Evolutionary conservation across 306 rosid genomes (phyloP), one percentile per base, ranked within the genome.

Genomic region (Lotus japonicus): DNA sequence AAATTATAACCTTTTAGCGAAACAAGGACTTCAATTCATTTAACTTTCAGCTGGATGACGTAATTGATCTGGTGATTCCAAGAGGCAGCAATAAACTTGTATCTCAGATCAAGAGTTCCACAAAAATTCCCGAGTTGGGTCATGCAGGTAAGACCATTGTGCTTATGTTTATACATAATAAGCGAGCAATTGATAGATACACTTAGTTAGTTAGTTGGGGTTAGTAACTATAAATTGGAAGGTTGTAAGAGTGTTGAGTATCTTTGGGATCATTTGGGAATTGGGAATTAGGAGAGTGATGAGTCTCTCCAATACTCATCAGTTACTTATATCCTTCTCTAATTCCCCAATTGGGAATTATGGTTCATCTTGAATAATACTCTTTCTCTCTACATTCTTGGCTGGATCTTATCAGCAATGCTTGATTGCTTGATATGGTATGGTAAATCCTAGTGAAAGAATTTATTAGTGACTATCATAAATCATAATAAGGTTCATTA

Each of bases 81-180:
- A 44, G 49, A 44, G 49, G 49, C 49, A 44, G 49, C 49, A 44
- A 44, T 7, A 44, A 12, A 11, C 49, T 44, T 44, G 49, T 44
- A 4, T 12, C 49, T 44, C 49, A 44, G 15, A 44, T 44, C 49
- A 44, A 44, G 49, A 44, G 49, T 44, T 44, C 49, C 49, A 44
- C 49, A 0, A 44, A 44, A 44, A 44, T 44, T 58, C 18, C 16
- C 9, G 97, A 88, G 66, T 85, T 91, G 49, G 97, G 97, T 56
- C 97, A 91, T 67, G 96, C 97, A 66, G 97, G 97, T 91, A 69
- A 88, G 84, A 70, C 53, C 53, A 68, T 65, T 51, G 48, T 54
- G 46, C 66, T 53, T 35, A 26, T 26, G 39, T 35, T 35, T 35
- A 5, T 8, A 35, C 9, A 35, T 66, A 69, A 23, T 52, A 36